Evolutionary conservation across 2,329 filamentous ascomycete genomes (phyloP).

Genomic region (Colletotrichum truncatum): DNA sequence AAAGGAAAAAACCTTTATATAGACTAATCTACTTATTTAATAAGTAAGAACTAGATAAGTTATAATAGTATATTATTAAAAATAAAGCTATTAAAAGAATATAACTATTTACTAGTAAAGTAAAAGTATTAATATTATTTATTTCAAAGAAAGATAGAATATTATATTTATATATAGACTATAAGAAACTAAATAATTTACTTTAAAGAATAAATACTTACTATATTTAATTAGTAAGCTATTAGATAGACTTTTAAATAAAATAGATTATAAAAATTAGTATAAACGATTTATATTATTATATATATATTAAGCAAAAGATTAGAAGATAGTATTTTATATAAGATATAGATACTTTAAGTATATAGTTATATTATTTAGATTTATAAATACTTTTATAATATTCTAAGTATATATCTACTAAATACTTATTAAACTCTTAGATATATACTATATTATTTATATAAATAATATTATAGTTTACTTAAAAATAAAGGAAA

Average conservation of each 20-base stretch:
- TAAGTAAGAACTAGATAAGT: no score
- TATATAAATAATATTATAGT: no score
- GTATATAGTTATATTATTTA: slow-evolving; percentile 9
- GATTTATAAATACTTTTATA: neutral
- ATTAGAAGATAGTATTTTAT: neutral
- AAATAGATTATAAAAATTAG: neutral
- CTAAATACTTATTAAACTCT: neutral
- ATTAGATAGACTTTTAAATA: neutral
- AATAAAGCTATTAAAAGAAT: no score
- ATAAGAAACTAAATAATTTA: neutral
- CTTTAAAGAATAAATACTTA: neutral
- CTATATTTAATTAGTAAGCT: neutral
- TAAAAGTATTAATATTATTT: no score
- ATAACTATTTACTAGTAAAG: no score
- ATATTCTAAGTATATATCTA: neutral
- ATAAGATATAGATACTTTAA: neutral
- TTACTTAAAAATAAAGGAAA: no score
- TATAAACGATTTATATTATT: neutral
- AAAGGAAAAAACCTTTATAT: no score
- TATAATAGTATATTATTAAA: no score
- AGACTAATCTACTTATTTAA: no score
- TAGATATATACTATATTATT: neutral
- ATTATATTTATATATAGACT: no score
- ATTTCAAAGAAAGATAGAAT: no score
- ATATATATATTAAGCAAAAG: neutral